Percentiles rank a stretch among this genome's conserved stretches.
Evolutionary conservation across 331 rosid species (phyloP).

Genomic region (Acacia pycnantha): DNA sequence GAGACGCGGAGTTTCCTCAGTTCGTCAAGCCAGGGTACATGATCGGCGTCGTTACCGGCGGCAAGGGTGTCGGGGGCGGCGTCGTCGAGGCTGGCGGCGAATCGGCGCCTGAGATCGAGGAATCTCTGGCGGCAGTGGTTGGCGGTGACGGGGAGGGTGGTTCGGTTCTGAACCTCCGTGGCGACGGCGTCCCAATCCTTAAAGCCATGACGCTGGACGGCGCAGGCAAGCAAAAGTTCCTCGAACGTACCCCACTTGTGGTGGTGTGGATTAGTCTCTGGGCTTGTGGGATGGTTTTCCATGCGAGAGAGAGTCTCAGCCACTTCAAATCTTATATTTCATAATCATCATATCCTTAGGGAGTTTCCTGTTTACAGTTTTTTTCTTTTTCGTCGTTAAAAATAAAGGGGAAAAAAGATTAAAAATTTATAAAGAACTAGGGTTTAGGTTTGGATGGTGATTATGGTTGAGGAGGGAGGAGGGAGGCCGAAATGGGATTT

Average conservation of each 20-base stretch:
- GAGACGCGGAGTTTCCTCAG: constrained; percentile 61
- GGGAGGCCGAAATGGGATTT: neutral
- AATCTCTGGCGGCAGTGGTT: constrained; percentile 58
- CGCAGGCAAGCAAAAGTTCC: constrained; percentile 67
- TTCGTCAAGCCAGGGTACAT: constrained; percentile 73
- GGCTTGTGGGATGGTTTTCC: constrained; percentile 37
- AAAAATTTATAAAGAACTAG: constrained; percentile 3
- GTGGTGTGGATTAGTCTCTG: constrained; percentile 1
- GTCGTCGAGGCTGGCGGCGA: constrained; percentile 35
- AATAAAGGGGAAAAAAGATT: neutral
- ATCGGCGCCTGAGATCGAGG: constrained; percentile 64
- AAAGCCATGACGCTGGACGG: constrained; percentile 82
- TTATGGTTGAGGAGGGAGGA: neutral
- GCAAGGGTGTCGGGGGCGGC: neutral
- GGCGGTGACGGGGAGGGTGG: constrained; percentile 63
- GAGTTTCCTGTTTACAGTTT: neutral
- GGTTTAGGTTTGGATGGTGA: neutral
- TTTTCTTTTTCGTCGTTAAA: too few species aligned
- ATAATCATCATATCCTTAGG: neutral
- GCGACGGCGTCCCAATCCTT: constrained; percentile 75
- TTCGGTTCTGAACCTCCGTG: constrained; percentile 60
- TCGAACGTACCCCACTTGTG: constrained; percentile 74
- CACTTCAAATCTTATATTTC: constrained; percentile 41
- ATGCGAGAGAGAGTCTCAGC: constrained; percentile 36
- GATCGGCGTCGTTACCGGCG: constrained; percentile 30